These are phyloP conservation scores for Nasturtium officinale DNA, from an alignment of 345 rosid genomes.

Conservation along the genomic window DNA sequence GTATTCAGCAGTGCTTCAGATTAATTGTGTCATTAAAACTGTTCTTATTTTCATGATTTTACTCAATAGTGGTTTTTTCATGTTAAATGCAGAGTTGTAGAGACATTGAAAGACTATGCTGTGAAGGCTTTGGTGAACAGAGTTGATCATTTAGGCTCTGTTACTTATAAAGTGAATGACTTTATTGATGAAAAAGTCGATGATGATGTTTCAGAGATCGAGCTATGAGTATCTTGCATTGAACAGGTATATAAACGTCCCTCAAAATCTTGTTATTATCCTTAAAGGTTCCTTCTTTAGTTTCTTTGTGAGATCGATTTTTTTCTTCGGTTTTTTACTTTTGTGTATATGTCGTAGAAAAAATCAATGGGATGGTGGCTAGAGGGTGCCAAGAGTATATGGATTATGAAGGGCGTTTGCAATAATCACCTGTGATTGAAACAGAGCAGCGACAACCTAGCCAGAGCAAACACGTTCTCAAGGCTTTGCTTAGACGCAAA, in stretches of 20 bases:
- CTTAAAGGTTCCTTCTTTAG: constrained; percentile 14
- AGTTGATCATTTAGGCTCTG: constrained; percentile 95
- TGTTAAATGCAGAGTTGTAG: constrained; percentile 72
- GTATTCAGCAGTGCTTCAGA: background rate
- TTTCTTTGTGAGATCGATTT: background rate
- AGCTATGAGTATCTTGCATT: constrained; percentile 76
- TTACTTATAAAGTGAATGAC: constrained; percentile 83
- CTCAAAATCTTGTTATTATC: background rate
- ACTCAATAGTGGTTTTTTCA: background rate
- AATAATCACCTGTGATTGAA: constrained; percentile 73
- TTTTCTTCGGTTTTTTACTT: background rate
- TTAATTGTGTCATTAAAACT: background rate
- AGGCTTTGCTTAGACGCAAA: constrained; percentile 92
- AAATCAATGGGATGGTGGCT: constrained; percentile 46
- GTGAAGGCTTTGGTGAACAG: constrained; percentile 91
- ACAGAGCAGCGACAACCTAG: constrained; percentile 60
- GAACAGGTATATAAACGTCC: constrained; percentile 61
- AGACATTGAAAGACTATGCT: constrained; percentile 88
- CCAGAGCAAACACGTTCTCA: constrained; percentile 85
- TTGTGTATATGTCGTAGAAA: background rate
- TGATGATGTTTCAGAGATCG: constrained; percentile 79
- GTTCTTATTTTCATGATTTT: background rate
- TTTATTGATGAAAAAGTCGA: constrained; percentile 79
- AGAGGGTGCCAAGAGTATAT: constrained; percentile 91
- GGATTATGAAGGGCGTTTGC: constrained; percentile 81